Evolutionary conservation across 306 rosid species (phyloP).

Genomic region (Fragaria vesca): DNA sequence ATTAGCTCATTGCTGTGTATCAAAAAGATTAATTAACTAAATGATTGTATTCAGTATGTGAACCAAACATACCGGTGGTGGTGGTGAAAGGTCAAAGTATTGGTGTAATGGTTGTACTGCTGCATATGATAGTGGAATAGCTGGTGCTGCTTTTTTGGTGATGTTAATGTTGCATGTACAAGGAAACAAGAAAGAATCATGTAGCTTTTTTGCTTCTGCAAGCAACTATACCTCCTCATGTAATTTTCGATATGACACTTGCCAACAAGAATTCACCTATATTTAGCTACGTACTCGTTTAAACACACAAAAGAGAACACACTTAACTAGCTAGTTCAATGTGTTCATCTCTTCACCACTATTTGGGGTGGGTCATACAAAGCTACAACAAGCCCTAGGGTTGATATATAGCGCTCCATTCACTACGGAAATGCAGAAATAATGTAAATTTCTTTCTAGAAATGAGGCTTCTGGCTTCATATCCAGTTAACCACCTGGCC

Average conservation of each 20-base stretch:
- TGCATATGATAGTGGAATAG: neutral
- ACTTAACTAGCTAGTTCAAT: too few relatives aligned
- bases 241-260: neutral
- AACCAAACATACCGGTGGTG: neutral
- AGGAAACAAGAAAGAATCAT: constrained; percentile 2
- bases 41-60: neutral
- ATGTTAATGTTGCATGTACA: constrained; percentile 1
- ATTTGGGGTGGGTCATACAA: too few relatives aligned
- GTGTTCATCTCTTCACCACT: too few relatives aligned
- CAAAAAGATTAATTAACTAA: neutral
- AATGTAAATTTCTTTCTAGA: too few relatives aligned
- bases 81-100: constrained; percentile 2
- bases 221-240: neutral
- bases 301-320: neutral
- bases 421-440: too few relatives aligned
- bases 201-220: neutral
- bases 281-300: neutral
- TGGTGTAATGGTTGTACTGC: neutral
- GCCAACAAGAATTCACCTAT: neutral
- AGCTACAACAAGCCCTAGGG: too few relatives aligned
- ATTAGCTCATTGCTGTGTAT: neutral
- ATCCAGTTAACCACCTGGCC: too few relatives aligned
- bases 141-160: constrained; percentile 6
- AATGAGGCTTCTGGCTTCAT: too few relatives aligned
- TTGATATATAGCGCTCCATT: too few relatives aligned